Evolutionary conservation across 495 filamentous ascomycete species (phyloP), one percentile per base, ranked within the genome.

Genomic region (Aspergillus saccharolyticus): DNA sequence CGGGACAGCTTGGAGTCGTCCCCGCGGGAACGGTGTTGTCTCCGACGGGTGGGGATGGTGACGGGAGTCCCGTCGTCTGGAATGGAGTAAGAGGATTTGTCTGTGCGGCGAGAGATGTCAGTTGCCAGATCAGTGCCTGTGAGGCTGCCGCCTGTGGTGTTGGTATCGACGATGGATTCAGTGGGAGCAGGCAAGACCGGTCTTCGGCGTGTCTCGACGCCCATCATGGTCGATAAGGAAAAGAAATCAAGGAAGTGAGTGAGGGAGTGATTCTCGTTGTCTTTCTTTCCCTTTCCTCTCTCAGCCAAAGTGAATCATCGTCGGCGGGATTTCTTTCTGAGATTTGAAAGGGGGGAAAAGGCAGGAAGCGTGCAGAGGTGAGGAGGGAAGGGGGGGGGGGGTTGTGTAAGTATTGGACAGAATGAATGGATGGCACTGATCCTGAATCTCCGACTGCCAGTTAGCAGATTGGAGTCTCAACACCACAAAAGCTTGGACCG

Each of bases 41-140:
- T 84, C 59, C 81, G 82, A 58, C 80, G 76, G 57, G 91, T 93
- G 64, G 86, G 64, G 63, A 97, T 93, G 52, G 89, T 97, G 62
- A 97, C 82, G 42, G 90, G 89, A 58, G 89, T 91, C 65, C 94
- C 95, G 84, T 99, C 93, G 72, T 96, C 93, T 21, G 91, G 94
- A 55, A 99, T 84, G 47, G 89, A 93, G 76, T 95, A 96, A 53
- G 89, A 87, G 51, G 87, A 87, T 75, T 83, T 83, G 75, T 89
- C 88, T 71, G 87, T 90, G 63, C 83, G 81, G 64, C 88, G 87
- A 68, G 88, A 91, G 63, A 89, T 61, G 71, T 87, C 84, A 64
- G 85, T 89, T 61, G 84, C 90, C 66, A 93, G 76, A 75, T 96
- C 91, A 73, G 83, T 87, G 46, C 78, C 77, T 55, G 78, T 81